Evolutionary conservation across 805 yeast species (phyloP), one percentile per base, ranked within the genome.

Genomic region (Saccharomycopsis sp.): DNA sequence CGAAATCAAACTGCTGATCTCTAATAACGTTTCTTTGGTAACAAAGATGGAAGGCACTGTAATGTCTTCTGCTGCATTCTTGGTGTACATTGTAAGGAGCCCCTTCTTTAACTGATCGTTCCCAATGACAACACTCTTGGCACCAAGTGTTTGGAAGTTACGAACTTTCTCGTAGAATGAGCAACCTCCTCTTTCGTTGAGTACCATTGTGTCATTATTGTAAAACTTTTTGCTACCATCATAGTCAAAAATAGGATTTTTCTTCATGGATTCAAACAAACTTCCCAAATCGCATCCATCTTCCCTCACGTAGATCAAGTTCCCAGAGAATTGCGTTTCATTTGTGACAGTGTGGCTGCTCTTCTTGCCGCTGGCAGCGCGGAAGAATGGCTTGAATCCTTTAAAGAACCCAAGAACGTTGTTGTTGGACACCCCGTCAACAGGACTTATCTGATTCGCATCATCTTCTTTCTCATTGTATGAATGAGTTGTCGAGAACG

Each of bases 51-150:
- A 62, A 6, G 83, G 81, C 12, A 69, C 60, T 4, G 48, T 52
- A 29, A 70, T 55, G 19, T 66, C 65, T 38, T 59, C 63, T 38
- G 69, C 64, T 43, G 64, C 71, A 19, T 60, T 60, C 29, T 62
- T 56, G 2, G 75, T 67, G 52, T 65, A 74, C 80, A 74, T 75
- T 18, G 77, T 72, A 18, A 75, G 62, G 40, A 73, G 59, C 5
- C 74, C 69, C 15, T 62, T 53, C 29, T 54, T 53, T 5, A 68
- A 67, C 42, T 61, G 67, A 50, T 72, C 67, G 52, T 75, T 77
- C 23, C 77, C 80, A 6, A 77, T 65, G n/a, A 77, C 57, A 8
- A 75, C 71, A 4, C 74, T 73, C 10, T 46, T 53, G 0, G 80
- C 80, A 10, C 70, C 69, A 42, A 54, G 58, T 2, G 54, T 52